phyloP scores from a whole-genome alignment of 202 grass and related monocot species.

The Schoenoplectus tabernaemontani region DNA sequence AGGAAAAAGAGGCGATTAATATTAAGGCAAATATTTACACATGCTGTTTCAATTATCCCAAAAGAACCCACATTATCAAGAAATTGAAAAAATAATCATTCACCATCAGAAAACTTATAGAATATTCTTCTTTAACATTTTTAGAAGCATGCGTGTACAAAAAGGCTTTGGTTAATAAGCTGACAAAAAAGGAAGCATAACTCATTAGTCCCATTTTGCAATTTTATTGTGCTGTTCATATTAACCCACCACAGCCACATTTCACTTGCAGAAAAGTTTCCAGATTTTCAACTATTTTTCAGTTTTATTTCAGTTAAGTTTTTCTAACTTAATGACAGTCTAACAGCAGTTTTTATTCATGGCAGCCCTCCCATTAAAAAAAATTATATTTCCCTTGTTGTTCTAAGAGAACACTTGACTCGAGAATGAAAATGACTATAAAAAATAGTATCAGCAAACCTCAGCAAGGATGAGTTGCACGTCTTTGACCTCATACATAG shows the following conservation, averaged over 20 bases:
- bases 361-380: background rate
- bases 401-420: background rate
- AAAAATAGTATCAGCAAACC: conserved; percentile 31
- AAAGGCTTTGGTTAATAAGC: background rate
- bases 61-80: background rate
- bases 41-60: background rate
- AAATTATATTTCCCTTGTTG: background rate
- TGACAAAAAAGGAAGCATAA: background rate
- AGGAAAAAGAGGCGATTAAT: background rate
- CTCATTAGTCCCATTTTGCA: background rate
- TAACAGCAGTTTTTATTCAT: background rate
- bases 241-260: background rate
- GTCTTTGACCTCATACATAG: conserved; percentile 77
- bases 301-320: background rate
- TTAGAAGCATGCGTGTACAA: background rate
- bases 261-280: background rate
- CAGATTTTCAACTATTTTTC: background rate
- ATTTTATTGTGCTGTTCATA: background rate
- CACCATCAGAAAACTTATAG: no score
- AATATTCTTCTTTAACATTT: background rate
- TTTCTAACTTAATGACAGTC: background rate
- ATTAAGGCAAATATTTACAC: background rate
- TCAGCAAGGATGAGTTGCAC: conserved; percentile 75
- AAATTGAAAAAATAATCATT: background rate
- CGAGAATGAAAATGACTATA: background rate